Conservation (phyloP, 805 yeast genomes). For the Cyberlindnera euphorbiae region DNA sequence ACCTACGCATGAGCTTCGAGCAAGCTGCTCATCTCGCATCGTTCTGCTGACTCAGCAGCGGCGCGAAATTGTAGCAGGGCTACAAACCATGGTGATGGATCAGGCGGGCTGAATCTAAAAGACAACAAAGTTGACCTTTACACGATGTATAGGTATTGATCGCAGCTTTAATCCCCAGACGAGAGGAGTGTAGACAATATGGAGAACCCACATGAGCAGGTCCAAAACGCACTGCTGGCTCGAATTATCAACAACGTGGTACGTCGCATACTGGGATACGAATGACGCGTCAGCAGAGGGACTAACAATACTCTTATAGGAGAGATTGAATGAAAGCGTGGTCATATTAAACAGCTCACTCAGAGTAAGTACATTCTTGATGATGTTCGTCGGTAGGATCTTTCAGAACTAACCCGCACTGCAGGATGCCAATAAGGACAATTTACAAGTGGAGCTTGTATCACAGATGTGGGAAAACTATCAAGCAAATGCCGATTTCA, state of each 20-base stretch:
- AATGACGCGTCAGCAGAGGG: not conserved
- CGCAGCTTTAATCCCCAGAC: not conserved
- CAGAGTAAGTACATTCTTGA: constrained; percentile 29
- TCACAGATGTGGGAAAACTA: constrained; percentile 80
- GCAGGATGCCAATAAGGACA: constrained; percentile 53
- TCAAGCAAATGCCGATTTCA: constrained; percentile 63
- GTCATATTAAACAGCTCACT: constrained; percentile 57
- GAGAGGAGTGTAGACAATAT: constrained; percentile 30
- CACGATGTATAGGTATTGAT: too few relatives aligned
- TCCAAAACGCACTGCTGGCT: constrained; percentile 67
- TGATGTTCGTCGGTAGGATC: not conserved
- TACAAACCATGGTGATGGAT: too few relatives aligned
- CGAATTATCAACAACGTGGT: constrained; percentile 76
- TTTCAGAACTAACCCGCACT: not conserved
- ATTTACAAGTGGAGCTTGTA: constrained; percentile 64
- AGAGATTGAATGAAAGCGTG: constrained; percentile 67
- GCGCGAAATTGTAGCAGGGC: too few relatives aligned
- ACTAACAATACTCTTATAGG: constrained; percentile 34
- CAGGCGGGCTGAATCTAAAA: too few relatives aligned
- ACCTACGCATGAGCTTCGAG: too few relatives aligned
- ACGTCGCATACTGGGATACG: constrained; percentile 25
- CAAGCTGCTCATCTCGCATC: too few relatives aligned
- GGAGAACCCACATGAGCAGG: constrained; percentile 87
- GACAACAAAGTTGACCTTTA: too few relatives aligned
- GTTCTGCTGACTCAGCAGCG: too few relatives aligned